A percentile compares a stretch with the other conserved stretches of the same genome.
Conservation (phyloP, 2,329 filamentous ascomycete genomes). For the Trichophyton verrucosum region DNA sequence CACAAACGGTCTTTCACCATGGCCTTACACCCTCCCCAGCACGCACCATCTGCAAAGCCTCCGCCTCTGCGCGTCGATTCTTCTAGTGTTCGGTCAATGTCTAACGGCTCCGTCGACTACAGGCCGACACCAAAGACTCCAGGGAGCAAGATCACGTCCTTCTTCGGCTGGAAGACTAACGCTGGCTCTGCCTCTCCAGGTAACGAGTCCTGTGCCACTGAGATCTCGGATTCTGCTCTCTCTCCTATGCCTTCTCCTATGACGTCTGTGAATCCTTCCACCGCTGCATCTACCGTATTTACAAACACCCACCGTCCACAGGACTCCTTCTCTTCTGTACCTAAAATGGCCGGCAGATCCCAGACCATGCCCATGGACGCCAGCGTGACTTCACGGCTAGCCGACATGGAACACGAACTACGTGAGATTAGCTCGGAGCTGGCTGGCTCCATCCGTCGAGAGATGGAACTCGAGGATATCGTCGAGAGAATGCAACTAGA, state of each 20-base stretch:
- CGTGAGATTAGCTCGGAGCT: slow-evolving; percentile 87
- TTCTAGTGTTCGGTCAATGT: slow-evolving; percentile 21
- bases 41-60: slow-evolving; percentile 20
- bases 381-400: slow-evolving; percentile 48
- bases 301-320: slow-evolving; percentile 13
- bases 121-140: slow-evolving; percentile 39
- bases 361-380: slow-evolving; percentile 31
- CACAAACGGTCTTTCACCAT: slow-evolving; percentile 30
- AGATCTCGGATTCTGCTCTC: slow-evolving; percentile 48
- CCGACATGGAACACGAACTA: slow-evolving; percentile 88
- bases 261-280: slow-evolving; percentile 35
- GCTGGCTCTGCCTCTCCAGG: slow-evolving; percentile 41
- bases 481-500: slow-evolving; percentile 81
- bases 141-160: slow-evolving; percentile 48
- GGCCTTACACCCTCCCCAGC: slow-evolving; percentile 31
- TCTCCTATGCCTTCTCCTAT: slow-evolving; percentile 48
- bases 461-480: slow-evolving; percentile 93
- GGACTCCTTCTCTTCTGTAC: slow-evolving; percentile 30
- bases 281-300: slow-evolving; percentile 11
- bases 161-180: slow-evolving; percentile 56
- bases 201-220: slow-evolving; percentile 48
- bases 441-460: slow-evolving; percentile 79
- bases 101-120: slow-evolving; percentile 23
- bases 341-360: slow-evolving; percentile 31
- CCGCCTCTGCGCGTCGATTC: slow-evolving; percentile 35